phyloP scores from a whole-genome alignment of 257 asterid species.

The Capsicum rhomboideum region DNA sequence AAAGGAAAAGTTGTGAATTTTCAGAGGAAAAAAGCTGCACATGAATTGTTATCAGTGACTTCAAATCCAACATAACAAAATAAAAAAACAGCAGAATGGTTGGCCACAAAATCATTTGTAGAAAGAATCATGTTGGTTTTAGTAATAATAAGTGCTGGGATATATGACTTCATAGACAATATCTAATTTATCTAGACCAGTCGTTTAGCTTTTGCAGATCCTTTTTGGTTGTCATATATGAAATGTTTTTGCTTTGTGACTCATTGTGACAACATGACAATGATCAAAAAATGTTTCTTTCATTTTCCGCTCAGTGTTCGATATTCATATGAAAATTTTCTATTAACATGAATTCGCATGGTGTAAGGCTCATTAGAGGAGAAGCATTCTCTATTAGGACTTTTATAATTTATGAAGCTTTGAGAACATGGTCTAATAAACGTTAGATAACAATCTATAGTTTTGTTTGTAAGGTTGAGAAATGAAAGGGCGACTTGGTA shows the following conservation, averaged over 20 bases:
- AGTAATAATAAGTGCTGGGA: background rate
- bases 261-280: background rate
- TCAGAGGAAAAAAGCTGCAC: background rate
- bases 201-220: constrained; percentile 7
- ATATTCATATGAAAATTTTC: background rate
- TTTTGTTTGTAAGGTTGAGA: too few relatives aligned
- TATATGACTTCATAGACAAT: background rate
- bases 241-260: background rate
- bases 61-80: background rate
- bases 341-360: background rate
- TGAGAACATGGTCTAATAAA: too few relatives aligned
- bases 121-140: background rate
- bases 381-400: background rate
- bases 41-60: background rate
- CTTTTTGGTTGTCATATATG: background rate
- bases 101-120: background rate
- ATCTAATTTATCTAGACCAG: background rate
- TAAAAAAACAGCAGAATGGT: background rate
- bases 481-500: too few relatives aligned
- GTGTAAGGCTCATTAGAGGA: background rate
- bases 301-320: too few relatives aligned
- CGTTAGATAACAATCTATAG: too few relatives aligned
- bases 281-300: background rate
- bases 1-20: background rate
- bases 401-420: too few relatives aligned